These are phyloP conservation scores for Eucalyptus tenuipes DNA, from an alignment of 345 rosid genomes.

Conservation along the genomic window DNA sequence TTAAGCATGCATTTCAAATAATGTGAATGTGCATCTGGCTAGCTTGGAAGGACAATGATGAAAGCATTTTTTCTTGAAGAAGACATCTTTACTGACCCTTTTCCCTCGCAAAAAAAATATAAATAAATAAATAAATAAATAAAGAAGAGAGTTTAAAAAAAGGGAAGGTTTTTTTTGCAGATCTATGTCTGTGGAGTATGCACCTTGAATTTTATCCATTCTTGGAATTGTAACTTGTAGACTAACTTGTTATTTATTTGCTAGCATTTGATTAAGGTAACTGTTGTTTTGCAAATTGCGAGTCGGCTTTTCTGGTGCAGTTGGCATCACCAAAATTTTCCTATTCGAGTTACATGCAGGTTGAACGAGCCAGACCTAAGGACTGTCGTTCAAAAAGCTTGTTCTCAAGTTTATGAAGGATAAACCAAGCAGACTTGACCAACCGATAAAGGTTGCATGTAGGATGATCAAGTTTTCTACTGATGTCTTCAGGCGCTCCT, in stretches of 20 bases:
- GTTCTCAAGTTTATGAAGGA: constrained; percentile 43
- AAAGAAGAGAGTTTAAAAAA: too few species aligned
- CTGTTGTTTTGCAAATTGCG: neutral
- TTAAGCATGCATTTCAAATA: neutral
- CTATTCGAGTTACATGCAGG: constrained; percentile 71
- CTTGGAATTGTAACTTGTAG: neutral
- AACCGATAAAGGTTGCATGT: constrained; percentile 36
- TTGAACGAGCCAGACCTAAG: constrained; percentile 57
- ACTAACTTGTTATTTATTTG: neutral
- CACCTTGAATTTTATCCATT: neutral
- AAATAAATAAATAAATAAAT: too few species aligned
- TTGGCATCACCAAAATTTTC: constrained; percentile 88
- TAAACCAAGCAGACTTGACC: constrained; percentile 20
- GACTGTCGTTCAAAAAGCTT: constrained; percentile 56
- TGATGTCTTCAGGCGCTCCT: neutral
- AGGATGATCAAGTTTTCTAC: neutral
- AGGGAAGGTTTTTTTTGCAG: too few species aligned
- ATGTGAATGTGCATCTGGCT: neutral
- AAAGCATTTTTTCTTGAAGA: neutral
- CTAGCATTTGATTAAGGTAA: neutral
- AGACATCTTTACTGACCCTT: too few species aligned
- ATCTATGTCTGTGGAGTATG: neutral
- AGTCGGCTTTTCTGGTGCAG: constrained; percentile 22
- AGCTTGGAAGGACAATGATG: neutral
- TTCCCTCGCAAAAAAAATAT: too few species aligned